These are phyloP conservation scores for Phylloporus rhodoxanthus DNA, from an alignment of 768 basidiomycete species.

Conservation along the genomic window DNA sequence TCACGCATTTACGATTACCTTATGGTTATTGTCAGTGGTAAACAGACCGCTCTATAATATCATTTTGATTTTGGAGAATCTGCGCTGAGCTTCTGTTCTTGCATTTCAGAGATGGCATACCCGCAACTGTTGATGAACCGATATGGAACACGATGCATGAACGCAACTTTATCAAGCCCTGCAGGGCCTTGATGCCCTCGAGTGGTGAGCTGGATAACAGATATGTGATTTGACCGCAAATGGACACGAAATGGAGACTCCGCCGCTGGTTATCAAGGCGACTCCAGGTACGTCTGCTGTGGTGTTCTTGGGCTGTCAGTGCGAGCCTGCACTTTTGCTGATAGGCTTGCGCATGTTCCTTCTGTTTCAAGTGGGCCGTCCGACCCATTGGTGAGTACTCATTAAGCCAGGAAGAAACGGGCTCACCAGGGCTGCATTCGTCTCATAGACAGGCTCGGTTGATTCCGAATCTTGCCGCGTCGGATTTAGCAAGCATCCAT, in stretches of 20 bases:
- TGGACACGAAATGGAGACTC: not conserved
- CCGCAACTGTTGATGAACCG: not conserved
- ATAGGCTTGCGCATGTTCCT: not conserved
- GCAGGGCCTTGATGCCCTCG: not conserved
- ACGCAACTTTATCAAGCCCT: not conserved
- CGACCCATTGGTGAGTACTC: not conserved
- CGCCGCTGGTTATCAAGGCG: not conserved
- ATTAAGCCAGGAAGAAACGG: not conserved
- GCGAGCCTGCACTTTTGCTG: not conserved
- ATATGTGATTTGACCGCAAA: not conserved
- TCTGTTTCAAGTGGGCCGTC: not conserved
- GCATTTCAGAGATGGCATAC: not conserved
- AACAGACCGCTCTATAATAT: slow-evolving; percentile 14
- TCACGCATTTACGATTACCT: slow-evolving; percentile 16
- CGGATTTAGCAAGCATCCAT: not conserved
- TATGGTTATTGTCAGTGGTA: slow-evolving; percentile 16
- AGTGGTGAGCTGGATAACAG: not conserved
- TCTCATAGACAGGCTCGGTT: not conserved
- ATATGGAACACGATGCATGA: not conserved
- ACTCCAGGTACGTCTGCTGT: not conserved
- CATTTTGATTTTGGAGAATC: not conserved
- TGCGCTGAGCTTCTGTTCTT: not conserved
- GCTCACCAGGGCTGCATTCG: not conserved
- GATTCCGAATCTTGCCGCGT: not conserved
- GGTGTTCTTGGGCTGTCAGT: not conserved